Base-by-base conservation (phyloP, 2,329 filamentous ascomycete genomes). In the Neodidymelliopsis sp. region DNA sequence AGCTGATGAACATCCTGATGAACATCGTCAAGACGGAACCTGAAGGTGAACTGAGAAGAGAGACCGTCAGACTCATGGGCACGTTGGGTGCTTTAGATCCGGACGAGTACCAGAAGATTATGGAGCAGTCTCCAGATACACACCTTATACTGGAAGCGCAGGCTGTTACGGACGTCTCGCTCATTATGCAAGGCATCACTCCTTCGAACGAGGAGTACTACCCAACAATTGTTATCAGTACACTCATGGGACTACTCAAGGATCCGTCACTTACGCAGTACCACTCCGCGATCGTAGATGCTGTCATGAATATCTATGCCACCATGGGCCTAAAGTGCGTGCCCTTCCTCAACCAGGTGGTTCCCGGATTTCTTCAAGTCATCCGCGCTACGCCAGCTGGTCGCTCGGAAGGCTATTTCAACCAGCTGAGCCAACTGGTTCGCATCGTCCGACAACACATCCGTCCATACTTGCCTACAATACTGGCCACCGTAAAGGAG, bases 171-270 rank as follows among this genome's bases (percentile, higher is more conserved):
- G 94, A 99, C 72, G 95, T 99, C 34, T 94, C 92, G 3, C 81
- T 99, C 22, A 97, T 99, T 81, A 99, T 99, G 93, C 91, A 90
- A 30, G 94, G 95, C 11, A 80, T 97, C 29, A 97, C 92, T 0
- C 95, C 94, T 0, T 97, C 93, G 0, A 96, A 90, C 66, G 96
- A 99, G 67, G 94, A 99, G 65, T 99, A 99, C 73, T 99, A 96
- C 67, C 94, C 94, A 0, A 99, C 94, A 0, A 91, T 99, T 13
- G 94, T 97, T 35, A 97, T 99, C 69, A 96, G 96, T 65, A 95
- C 94, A 2, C 81, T 99, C 9, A 85, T 99, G 65, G 88, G 91
- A 47, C 92, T 99, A 59, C 77, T 99, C 25, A 95, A 93, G 65
- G 94, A 99, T 62, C 86, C 87, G 19, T 97, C 94, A 0, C 79